A percentile compares a stretch with the other conserved stretches of the same genome.
Evolutionary conservation across 2,329 filamentous ascomycete species (phyloP).

Genomic region (Botrytis cinerea): DNA sequence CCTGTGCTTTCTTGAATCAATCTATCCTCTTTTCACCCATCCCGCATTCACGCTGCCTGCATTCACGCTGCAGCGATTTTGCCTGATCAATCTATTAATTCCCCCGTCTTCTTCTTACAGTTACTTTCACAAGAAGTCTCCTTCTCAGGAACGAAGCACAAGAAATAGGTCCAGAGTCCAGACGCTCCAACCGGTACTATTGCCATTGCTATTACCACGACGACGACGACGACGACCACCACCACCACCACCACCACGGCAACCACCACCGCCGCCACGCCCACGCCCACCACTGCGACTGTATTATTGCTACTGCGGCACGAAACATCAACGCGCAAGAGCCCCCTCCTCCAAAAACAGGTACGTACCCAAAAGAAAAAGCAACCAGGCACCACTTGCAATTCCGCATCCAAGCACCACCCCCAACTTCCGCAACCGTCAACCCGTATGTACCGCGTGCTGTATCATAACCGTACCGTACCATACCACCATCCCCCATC

Average conservation of each 20-base stretch:
- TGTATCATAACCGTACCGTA: not conserved
- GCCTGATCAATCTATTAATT: conserved; percentile 42
- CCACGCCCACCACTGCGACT: not conserved
- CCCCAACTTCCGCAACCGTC: not conserved
- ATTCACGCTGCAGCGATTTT: conserved; percentile 38
- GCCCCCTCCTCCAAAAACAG: not conserved
- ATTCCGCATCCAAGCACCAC: conserved; percentile 8
- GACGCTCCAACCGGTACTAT: not conserved
- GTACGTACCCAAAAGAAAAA: conserved; percentile 11
- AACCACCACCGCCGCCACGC: not conserved
- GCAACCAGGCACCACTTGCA: conserved; percentile 1
- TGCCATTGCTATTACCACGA: not conserved
- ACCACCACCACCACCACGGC: too few relatives aligned
- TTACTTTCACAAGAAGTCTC: conserved; percentile 24
- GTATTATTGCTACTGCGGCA: not conserved
- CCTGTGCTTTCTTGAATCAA: conserved; percentile 37
- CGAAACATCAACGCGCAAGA: not conserved
- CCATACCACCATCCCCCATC: not conserved
- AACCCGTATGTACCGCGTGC: not conserved
- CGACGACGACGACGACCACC: fast-evolving
- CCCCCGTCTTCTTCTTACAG: conserved; percentile 35
- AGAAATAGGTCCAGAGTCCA: not conserved
- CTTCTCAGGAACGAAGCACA: conserved; percentile 28
- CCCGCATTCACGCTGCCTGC: conserved; percentile 38
- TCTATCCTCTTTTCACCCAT: conserved; percentile 41